Conservation (phyloP, 2,329 filamentous ascomycete species). For the Sarocladiaceae sp. region DNA sequence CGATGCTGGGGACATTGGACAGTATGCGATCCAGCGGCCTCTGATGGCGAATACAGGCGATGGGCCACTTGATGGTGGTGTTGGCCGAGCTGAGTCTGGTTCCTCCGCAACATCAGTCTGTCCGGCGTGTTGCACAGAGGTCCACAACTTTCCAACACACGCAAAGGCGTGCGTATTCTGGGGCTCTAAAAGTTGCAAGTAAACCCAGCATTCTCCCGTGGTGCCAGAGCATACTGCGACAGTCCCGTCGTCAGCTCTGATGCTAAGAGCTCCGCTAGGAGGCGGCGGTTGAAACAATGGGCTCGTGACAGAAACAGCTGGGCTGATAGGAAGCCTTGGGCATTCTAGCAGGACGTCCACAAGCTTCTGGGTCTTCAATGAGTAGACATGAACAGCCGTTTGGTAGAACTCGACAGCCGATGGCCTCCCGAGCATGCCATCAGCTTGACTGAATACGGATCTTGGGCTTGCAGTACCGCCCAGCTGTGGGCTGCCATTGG, state of each 20-base stretch:
- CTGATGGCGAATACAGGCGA: constrained; percentile 65
- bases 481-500: constrained; percentile 27
- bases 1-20: constrained; percentile 67
- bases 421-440: constrained; percentile 20
- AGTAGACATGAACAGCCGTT: constrained; percentile 86
- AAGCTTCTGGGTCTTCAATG: constrained; percentile 67
- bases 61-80: constrained; percentile 40
- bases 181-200: constrained; percentile 42
- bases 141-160: constrained; percentile 91
- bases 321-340: constrained; percentile 55
- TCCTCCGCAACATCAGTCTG: constrained; percentile 46
- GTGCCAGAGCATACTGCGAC: constrained; percentile 72
- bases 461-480: constrained; percentile 40
- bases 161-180: constrained; percentile 44
- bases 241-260: constrained; percentile 69
- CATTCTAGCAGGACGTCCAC: constrained; percentile 72
- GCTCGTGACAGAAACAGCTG: constrained; percentile 51
- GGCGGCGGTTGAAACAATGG: constrained; percentile 64
- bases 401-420: constrained; percentile 61
- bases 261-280: constrained; percentile 67
- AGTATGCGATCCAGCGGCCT: constrained; percentile 74
- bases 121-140: constrained; percentile 64
- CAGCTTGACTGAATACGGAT: constrained; percentile 33
- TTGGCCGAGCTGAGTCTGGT: constrained; percentile 33
- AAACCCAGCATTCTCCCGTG: constrained; percentile 87